phyloP scores from a whole-genome alignment of 768 basidiomycete species.

The Pholiota microspora region DNA sequence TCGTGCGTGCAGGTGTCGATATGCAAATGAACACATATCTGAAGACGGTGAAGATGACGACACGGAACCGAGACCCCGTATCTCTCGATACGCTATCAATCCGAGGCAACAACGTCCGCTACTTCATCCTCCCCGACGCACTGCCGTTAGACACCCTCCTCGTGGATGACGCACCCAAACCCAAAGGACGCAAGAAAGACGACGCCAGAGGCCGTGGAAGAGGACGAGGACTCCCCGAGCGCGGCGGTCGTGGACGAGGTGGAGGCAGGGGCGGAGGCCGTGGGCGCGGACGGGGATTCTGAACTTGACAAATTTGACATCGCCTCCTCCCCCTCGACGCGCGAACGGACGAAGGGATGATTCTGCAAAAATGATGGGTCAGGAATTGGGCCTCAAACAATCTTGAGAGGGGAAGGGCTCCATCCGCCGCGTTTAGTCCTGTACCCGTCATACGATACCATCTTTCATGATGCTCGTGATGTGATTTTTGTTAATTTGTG shows the following conservation, averaged over 20 bases:
- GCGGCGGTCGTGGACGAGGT: slow-evolving; percentile 50
- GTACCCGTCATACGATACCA: slow-evolving; percentile 13
- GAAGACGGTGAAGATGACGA: slow-evolving; percentile 97
- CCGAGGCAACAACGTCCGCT: slow-evolving; percentile 94
- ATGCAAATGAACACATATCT: slow-evolving; percentile 99
- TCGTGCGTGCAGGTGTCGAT: slow-evolving; percentile 73
- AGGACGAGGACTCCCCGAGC: slow-evolving; percentile 47
- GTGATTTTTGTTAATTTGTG: slow-evolving; percentile 12
- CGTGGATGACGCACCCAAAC: slow-evolving; percentile 97
- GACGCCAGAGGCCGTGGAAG: slow-evolving; percentile 67
- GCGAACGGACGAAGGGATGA: slow-evolving; percentile 2
- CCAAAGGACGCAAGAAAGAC: slow-evolving; percentile 90
- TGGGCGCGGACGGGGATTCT: slow-evolving; percentile 41
- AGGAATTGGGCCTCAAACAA: neutral
- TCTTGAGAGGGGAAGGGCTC: neutral
- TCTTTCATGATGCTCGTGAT: slow-evolving; percentile 10
- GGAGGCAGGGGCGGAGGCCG: slow-evolving; percentile 55
- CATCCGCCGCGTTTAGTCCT: slow-evolving; percentile 9
- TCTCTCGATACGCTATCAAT: slow-evolving; percentile 90
- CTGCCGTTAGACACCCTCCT: slow-evolving; percentile 94
- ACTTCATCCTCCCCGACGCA: slow-evolving; percentile 97
- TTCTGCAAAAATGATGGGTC: slow-evolving; percentile 12
- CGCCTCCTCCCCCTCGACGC: slow-evolving; percentile 5
- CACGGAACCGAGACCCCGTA: slow-evolving; percentile 83
- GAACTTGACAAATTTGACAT: slow-evolving; percentile 2